Conservation (phyloP, 345 rosid genomes). For the Arabis hirsuta region DNA sequence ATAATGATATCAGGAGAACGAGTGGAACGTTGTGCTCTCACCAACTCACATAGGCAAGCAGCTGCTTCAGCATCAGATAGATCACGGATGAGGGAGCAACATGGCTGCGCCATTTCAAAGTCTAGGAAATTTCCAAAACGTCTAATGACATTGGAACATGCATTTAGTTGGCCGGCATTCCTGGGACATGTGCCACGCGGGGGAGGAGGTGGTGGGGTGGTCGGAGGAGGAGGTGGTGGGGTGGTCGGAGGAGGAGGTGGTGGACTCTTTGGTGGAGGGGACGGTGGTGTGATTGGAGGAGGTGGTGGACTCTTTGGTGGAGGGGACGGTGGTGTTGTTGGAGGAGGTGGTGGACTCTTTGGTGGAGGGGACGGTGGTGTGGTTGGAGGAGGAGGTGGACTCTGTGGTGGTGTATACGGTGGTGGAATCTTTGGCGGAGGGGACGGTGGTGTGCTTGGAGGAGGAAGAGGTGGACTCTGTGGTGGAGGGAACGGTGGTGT, state of each 20-base stretch:
- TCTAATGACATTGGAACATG: constrained; percentile 20
- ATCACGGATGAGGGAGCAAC: constrained; percentile 23
- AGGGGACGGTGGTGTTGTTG: no score
- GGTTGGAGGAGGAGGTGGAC: no score
- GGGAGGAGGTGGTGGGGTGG: background rate
- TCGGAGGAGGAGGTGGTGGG: background rate
- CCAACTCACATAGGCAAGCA: constrained; percentile 27
- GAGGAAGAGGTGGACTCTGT: no score
- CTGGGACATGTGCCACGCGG: constrained; percentile 1
- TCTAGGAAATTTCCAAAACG: background rate
- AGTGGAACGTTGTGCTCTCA: background rate
- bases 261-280: no score
- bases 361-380: no score
- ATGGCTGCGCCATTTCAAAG: constrained; percentile 10
- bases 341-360: no score
- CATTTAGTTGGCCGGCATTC: background rate
- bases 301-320: no score
- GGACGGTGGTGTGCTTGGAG: background rate
- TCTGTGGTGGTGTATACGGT: background rate
- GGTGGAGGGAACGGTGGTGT: background rate
- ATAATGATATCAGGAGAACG: background rate
- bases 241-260: background rate
- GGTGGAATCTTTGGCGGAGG: background rate
- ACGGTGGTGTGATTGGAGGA: no score
- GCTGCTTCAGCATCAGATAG: constrained; percentile 20